Evolutionary conservation across 768 basidiomycete species (phyloP).

Genomic region (Suillus hirtellus): DNA sequence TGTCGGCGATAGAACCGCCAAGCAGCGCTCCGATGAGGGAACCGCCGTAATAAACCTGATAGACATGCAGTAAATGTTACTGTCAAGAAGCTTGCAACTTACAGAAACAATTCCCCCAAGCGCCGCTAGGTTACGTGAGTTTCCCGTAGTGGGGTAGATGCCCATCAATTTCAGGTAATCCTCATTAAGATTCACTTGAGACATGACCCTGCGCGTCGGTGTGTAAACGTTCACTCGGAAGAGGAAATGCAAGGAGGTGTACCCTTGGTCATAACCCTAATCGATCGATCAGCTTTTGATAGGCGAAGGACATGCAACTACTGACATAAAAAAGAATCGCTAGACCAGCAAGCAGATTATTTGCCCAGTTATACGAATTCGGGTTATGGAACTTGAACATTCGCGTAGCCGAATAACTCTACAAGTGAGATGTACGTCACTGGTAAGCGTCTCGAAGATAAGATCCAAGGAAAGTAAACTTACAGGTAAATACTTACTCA

Average conservation of each 20-base stretch:
- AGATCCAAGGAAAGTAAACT: not conserved
- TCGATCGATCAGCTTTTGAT: not conserved
- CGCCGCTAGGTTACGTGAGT: slow-evolving; percentile 12
- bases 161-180: slow-evolving; percentile 11
- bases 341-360: slow-evolving; percentile 10
- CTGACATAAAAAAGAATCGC: slow-evolving; percentile 10
- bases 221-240: not conserved
- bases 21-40: slow-evolving; percentile 10
- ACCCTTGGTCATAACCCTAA: slow-evolving; percentile 12
- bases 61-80: not conserved
- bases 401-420: slow-evolving; percentile 9
- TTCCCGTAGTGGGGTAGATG: slow-evolving; percentile 12
- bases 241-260: not conserved
- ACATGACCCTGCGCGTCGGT: slow-evolving; percentile 8
- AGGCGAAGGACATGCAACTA: not conserved
- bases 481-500: slow-evolving; percentile 12
- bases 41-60: slow-evolving; percentile 1
- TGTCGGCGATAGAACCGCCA: slow-evolving; percentile 8
- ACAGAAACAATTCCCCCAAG: slow-evolving; percentile 15
- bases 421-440: not conserved
- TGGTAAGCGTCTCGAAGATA: not conserved
- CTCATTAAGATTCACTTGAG: slow-evolving; percentile 12
- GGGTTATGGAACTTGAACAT: slow-evolving; percentile 10
- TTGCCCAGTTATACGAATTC: slow-evolving; percentile 12
- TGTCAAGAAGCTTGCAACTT: not conserved